These are phyloP conservation scores for Quercus aquifolioides DNA, from an alignment of 306 rosid genomes.

Conservation along the genomic window DNA sequence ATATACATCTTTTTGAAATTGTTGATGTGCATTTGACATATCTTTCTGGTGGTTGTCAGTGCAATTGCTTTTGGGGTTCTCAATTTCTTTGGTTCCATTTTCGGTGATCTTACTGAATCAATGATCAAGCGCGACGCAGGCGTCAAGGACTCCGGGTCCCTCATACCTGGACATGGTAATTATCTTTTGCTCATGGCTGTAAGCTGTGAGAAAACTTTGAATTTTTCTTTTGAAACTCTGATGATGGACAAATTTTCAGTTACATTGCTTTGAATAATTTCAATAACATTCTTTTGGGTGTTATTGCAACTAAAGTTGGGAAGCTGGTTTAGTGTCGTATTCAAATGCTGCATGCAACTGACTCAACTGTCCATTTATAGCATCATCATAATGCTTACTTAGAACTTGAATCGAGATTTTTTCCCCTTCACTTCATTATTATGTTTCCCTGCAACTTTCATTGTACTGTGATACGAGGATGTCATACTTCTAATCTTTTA, in stretches of 20 bases:
- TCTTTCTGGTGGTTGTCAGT: constrained; percentile 37
- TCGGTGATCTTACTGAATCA: constrained; percentile 97
- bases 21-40: constrained; percentile 2
- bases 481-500: not conserved
- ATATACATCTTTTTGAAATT: not conserved
- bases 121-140: constrained; percentile 99
- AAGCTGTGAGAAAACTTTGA: constrained; percentile 2
- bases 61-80: constrained; percentile 76
- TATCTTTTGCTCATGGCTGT: constrained; percentile 17
- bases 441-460: not conserved
- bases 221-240: constrained; percentile 5
- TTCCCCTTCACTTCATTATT: not conserved
- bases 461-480: not conserved
- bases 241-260: not conserved
- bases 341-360: not conserved
- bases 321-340: not conserved
- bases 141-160: constrained; percentile 94
- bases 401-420: not conserved
- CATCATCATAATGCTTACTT: not conserved
- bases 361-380: not conserved
- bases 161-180: constrained; percentile 98
- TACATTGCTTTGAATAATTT: not conserved
- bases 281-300: not conserved
- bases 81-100: constrained; percentile 80
- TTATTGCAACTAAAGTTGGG: not conserved